A percentile compares a stretch with the other conserved stretches of the same genome.
phyloP scores from a whole-genome alignment of 305 asterid genomes.

The Withania somnifera region DNA sequence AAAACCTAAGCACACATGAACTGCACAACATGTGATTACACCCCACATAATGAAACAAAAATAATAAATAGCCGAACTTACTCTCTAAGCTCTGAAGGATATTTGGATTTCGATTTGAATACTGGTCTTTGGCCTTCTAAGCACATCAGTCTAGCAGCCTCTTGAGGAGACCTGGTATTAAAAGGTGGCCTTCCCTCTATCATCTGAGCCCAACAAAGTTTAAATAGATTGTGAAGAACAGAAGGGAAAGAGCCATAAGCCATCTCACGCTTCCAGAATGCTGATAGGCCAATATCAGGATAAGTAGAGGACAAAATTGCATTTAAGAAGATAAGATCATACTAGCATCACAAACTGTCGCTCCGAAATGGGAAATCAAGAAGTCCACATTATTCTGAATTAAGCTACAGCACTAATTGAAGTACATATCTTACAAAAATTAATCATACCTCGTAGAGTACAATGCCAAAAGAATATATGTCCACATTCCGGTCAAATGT shows the following conservation, averaged over 20 bases:
- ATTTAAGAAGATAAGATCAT: neutral
- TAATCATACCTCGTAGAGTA: slow-evolving; percentile 73
- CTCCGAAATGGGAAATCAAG: neutral
- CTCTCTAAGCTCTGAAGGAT: slow-evolving; percentile 78
- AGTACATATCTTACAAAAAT: neutral
- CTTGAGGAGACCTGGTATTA: slow-evolving; percentile 71
- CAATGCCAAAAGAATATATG: slow-evolving; percentile 72
- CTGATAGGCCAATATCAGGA: neutral
- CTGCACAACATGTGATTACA: neutral
- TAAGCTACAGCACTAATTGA: neutral
- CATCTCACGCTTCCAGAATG: neutral
- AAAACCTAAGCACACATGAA: neutral
- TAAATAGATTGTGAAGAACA: neutral
- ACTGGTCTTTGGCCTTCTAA: slow-evolving; percentile 70
- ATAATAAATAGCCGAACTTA: slow-evolving; percentile 21
- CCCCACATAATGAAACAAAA: neutral
- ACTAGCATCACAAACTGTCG: neutral
- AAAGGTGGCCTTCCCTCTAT: slow-evolving; percentile 73
- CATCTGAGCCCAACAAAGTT: slow-evolving; percentile 44
- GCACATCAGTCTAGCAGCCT: slow-evolving; percentile 50
- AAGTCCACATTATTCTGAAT: neutral
- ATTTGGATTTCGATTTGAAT: slow-evolving; percentile 69
- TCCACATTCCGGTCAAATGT: slow-evolving; percentile 77
- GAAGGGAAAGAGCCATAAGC: neutral
- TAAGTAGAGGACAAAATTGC: neutral